Conservation (phyloP, 257 asterid genomes). For the Petunia axillaris region DNA sequence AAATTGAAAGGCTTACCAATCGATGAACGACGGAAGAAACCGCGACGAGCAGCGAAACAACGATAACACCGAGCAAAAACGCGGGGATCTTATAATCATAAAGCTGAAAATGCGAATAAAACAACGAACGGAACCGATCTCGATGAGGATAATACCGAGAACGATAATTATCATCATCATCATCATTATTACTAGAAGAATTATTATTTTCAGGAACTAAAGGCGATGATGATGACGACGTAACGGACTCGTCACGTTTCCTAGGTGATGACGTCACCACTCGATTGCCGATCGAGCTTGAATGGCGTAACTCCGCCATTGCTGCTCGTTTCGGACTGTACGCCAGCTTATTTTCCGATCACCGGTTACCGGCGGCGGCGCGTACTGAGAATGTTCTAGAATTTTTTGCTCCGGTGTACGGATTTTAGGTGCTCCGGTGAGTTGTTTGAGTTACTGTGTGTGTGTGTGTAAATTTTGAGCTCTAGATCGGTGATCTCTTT, state of each 20-base stretch:
- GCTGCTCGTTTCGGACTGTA: constrained; percentile 95
- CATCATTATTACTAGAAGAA: constrained; percentile 43
- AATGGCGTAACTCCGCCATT: constrained; percentile 99
- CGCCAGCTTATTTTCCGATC: constrained; percentile 66
- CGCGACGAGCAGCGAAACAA: constrained; percentile 50
- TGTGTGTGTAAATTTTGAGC: not conserved
- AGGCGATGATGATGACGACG: constrained; percentile 40
- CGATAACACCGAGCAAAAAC: constrained; percentile 45
- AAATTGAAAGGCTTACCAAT: constrained; percentile 57
- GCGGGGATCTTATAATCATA: constrained; percentile 67
- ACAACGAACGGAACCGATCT: constrained; percentile 69
- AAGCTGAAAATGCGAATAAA: constrained; percentile 39
- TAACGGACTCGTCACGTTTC: constrained; percentile 39
- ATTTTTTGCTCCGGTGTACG: constrained; percentile 18
- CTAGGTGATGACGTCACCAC: constrained; percentile 62
- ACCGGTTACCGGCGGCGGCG: constrained; percentile 9
- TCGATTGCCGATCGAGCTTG: constrained; percentile 84
- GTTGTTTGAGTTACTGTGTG: not conserved
- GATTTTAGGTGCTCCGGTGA: not conserved
- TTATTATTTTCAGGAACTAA: constrained; percentile 28
- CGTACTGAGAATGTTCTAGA: not conserved
- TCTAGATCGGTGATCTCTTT: constrained; percentile 28
- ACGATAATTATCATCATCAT: constrained; percentile 59
- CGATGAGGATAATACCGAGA: constrained; percentile 58
- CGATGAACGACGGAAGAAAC: constrained; percentile 62